Evolutionary conservation across 192 early-diverging fungal species (phyloP).

Genomic region (Fimicolochytrium jonesii): DNA sequence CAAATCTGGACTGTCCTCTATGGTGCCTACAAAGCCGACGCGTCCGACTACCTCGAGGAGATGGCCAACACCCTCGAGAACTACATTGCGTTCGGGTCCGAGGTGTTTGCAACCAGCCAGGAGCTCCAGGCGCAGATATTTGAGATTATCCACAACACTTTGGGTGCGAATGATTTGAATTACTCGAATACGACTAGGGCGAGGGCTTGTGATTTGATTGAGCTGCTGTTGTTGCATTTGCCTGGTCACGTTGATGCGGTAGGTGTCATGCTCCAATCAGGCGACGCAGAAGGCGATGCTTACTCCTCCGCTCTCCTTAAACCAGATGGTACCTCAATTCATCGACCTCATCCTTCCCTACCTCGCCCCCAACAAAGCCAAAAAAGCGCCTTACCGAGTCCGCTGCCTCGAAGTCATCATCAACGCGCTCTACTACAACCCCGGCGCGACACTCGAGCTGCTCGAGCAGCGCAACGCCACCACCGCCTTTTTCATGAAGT

Average conservation of each 20-base stretch:
- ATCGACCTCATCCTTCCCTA: conserved; percentile 64
- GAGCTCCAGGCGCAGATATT: conserved; percentile 70
- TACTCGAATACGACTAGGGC: conserved; percentile 76
- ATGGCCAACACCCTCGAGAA: conserved; percentile 90
- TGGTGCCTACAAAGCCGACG: conserved; percentile 73
- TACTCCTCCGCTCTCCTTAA: neutral
- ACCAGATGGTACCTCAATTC: conserved; percentile 64
- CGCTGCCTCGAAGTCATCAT: conserved; percentile 76
- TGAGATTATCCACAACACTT: conserved; percentile 75
- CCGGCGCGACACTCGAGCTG: conserved; percentile 63
- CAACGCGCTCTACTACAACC: conserved; percentile 87
- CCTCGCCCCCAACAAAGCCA: conserved; percentile 49
- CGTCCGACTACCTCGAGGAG: conserved; percentile 84
- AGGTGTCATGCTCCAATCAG: neutral
- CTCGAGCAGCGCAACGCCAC: conserved; percentile 78
- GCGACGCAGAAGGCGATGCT: neutral
- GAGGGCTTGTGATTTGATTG: conserved; percentile 78
- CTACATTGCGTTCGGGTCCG: conserved; percentile 83
- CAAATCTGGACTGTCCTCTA: conserved; percentile 73
- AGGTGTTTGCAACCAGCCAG: conserved; percentile 62
- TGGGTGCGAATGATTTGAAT: conserved; percentile 53
- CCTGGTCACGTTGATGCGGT: conserved; percentile 72
- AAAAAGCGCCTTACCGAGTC: conserved; percentile 66
- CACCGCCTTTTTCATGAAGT: conserved; percentile 71
- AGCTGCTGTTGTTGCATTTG: conserved; percentile 80